Conservation (phyloP, 2,329 filamentous ascomycete species). For the Sphaerulina vaccinii region DNA sequence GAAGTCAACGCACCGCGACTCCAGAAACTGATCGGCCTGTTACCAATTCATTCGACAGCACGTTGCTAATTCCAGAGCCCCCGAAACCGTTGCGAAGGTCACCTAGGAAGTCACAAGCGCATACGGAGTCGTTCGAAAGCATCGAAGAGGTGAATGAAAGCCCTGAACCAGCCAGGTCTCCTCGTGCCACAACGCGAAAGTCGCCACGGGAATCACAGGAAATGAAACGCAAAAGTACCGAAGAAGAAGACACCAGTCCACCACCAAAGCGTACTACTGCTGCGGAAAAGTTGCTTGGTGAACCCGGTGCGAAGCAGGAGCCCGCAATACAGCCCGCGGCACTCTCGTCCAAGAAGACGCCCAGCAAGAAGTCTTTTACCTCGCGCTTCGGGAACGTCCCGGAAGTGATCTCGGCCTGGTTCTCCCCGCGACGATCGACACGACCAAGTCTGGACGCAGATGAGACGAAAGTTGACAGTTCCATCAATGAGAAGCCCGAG, state of each 20-base stretch:
- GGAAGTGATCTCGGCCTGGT: constrained; percentile 39
- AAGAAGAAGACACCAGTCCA: background rate
- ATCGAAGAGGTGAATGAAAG: background rate
- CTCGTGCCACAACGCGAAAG: background rate
- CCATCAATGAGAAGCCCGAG: constrained; percentile 2
- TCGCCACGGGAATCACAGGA: constrained; percentile 3
- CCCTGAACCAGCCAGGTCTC: background rate
- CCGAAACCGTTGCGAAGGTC: constrained; percentile 13
- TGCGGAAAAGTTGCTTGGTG: background rate
- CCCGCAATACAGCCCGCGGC: background rate
- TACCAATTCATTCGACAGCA: constrained; percentile 11
- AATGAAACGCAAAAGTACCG: background rate
- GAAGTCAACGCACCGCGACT: constrained; percentile 1
- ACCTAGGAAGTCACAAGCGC: constrained; percentile 15
- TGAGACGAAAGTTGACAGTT: constrained; percentile 1
- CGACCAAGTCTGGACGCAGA: constrained; percentile 13
- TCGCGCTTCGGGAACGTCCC: constrained; percentile 35
- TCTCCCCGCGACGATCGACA: constrained; percentile 34
- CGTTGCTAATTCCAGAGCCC: constrained; percentile 11
- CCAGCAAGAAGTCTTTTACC: constrained; percentile 30
- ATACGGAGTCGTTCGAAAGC: constrained; percentile 4
- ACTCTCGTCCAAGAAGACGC: constrained; percentile 8
- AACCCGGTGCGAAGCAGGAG: background rate
- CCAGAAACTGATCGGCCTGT: background rate
- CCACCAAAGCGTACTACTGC: constrained; percentile 1